Evolutionary conservation across 768 basidiomycete genomes (phyloP).

Genomic region (Mycena chlorophos): DNA sequence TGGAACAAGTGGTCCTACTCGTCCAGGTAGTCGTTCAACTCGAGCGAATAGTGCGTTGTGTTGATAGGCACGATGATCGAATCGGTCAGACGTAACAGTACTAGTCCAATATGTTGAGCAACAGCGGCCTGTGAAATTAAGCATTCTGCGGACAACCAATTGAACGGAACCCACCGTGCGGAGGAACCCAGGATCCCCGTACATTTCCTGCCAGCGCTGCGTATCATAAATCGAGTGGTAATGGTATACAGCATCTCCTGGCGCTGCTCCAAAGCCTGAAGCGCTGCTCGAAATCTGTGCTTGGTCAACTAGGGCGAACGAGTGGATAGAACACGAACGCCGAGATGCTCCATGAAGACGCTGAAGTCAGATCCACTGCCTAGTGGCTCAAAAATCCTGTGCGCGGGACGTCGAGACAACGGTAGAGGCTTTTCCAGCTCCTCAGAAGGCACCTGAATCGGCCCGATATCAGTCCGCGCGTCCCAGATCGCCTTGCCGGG

Average conservation of each 20-base stretch:
- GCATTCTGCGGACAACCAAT: not conserved
- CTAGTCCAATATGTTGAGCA: slow-evolving; percentile 65
- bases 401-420: slow-evolving; percentile 38
- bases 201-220: slow-evolving; percentile 69
- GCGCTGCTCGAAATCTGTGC: slow-evolving; percentile 44
- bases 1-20: slow-evolving; percentile 39
- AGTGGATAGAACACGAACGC: slow-evolving; percentile 31
- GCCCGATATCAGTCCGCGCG: slow-evolving; percentile 49
- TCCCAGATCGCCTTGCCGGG: slow-evolving; percentile 57
- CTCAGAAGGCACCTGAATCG: slow-evolving; percentile 33
- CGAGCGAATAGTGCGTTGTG: slow-evolving; percentile 72
- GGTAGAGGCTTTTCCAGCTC: slow-evolving; percentile 39
- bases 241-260: slow-evolving; percentile 66
- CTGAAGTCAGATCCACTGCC: slow-evolving; percentile 92
- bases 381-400: slow-evolving; percentile 56
- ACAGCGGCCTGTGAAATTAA: slow-evolving; percentile 51
- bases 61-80: slow-evolving; percentile 70
- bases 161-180: slow-evolving; percentile 53
- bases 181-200: slow-evolving; percentile 74
- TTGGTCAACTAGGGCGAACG: slow-evolving; percentile 8
- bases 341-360: slow-evolving; percentile 79
- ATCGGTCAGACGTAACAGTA: slow-evolving; percentile 62
- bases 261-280: slow-evolving; percentile 41
- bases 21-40: slow-evolving; percentile 62
- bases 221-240: slow-evolving; percentile 79